These are phyloP conservation scores for Urtica urens DNA, from an alignment of 306 rosid species.

Conservation along the genomic window DNA sequence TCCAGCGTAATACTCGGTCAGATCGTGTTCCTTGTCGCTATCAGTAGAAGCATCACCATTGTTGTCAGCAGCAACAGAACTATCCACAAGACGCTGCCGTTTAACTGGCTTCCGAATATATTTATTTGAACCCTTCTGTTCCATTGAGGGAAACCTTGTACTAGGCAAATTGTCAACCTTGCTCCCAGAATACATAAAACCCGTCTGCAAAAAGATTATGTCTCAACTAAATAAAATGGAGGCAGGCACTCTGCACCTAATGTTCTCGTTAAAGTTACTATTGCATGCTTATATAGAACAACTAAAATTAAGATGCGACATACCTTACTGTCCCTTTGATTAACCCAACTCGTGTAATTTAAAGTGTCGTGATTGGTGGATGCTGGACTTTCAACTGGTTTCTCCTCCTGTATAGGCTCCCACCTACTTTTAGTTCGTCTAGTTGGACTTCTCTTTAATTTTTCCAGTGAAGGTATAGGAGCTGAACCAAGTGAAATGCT, in stretches of 20 bases:
- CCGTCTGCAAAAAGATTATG: slow-evolving; percentile 35
- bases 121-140: slow-evolving; percentile 48
- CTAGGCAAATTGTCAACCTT: slow-evolving; percentile 36
- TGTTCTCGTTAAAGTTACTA: no score
- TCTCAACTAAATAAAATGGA: no score
- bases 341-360: slow-evolving; percentile 54
- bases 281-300: no score
- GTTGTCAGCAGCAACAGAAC: slow-evolving; percentile 35
- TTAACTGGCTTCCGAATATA: slow-evolving; percentile 48
- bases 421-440: slow-evolving; percentile 85
- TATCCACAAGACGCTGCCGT: slow-evolving; percentile 67
- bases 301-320: no score
- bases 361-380: slow-evolving; percentile 24
- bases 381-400: slow-evolving; percentile 36
- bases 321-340: slow-evolving; percentile 74
- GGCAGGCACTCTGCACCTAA: no score
- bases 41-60: slow-evolving; percentile 78
- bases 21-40: slow-evolving; percentile 77
- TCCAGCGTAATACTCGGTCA: slow-evolving; percentile 53
- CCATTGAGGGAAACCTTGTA: slow-evolving; percentile 38
- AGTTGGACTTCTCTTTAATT: slow-evolving; percentile 64
- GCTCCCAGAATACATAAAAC: slow-evolving; percentile 37
- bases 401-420: slow-evolving; percentile 93
- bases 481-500: slow-evolving; percentile 35
- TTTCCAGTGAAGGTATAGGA: slow-evolving; percentile 38